Base-by-base conservation (phyloP, 2,329 filamentous ascomycete species). In the Sclerotinia nivalis region DNA sequence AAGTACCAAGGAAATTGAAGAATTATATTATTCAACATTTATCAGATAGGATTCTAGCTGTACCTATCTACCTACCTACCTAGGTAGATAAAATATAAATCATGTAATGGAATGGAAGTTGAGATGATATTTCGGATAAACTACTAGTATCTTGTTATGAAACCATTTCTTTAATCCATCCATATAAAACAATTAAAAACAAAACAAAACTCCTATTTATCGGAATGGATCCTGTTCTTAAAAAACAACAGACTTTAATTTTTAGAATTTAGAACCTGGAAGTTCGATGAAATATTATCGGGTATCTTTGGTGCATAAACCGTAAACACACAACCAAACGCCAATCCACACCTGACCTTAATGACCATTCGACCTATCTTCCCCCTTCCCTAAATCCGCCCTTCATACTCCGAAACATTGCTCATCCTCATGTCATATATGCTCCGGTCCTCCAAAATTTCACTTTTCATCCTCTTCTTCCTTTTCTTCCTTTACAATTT, bases 301-400 rank as follows among this genome's bases (percentile, higher is more conserved):
- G 61, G 61, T 64, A 64, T 64, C 61, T 64, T 64, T 64, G 61
- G 47, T 64, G 62, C 62, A 66, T 66, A 28, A 66, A 56, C 62
- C 61, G 28, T 37, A 34, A 62, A 62, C 45, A 25, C 61, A 50
- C 15, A 64, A 64, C 61, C 22, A 40, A 64, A 64, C 61, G 49
- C 61, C 61, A 64, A 52, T 18, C 61, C 15, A 52, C 61, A 52
- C 52, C 60, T 64, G 47, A 58, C 22, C 45, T 20, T 28, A 31
- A 64, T 64, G 22, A 52, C 61, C 34, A 28, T 40, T 34, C 61
- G 34, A 37, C 59, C 25, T n/a, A 61, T 52, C 13, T 12, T 3
- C 18, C 8, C 34, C 31, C 31, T 7, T 1, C 31, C 47, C 25
- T 52, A 64, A 52, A 40, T 40, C 34, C 9, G n/a, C 47, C 8